Evolutionary conservation across 164 flowering plant species (phyloP), one percentile per base, ranked within the genome.

Genomic region (Sedum album): DNA sequence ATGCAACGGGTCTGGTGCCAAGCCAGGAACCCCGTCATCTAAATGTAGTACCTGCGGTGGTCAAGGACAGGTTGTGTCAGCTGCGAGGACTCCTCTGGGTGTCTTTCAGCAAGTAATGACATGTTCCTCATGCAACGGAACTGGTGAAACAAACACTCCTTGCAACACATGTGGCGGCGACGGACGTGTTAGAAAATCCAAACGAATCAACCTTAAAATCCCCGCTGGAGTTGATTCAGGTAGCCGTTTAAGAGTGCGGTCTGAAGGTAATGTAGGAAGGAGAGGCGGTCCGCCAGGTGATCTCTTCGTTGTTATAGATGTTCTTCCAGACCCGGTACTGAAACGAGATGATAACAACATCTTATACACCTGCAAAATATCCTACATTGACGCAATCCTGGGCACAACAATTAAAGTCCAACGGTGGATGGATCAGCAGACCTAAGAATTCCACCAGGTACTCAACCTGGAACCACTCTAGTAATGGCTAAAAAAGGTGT

Each of bases 401-500:
- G 97, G 98, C 21, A 91, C 96, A 11, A 82, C 86, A 9, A 67
- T 84, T 33, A 91, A 90, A 76, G 97, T 94, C 98, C 98, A 1
- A 94, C 97, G 0, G 96, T 94, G 26, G 98, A 94, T 67, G 98
- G 98, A 60, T 81, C 79, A 80, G 93, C 86, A 6, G 98, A 91
- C 74, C 72, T 94, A 69, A 90, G 87, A 79, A 78, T 94, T 69
- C 98, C 98, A 11, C 72, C 95, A 4, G 98, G 97, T 17, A 91
- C 97, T 0, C 98, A 94, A 67, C 98, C 98, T 0, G 82, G 82
- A 60, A 85, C 96, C 0, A 94, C 96, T 0, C 76, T 94, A 60
- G 97, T 91, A 48, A 87, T 91, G 95, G 86, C 93, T 2, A 91
- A 88, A 79, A 91, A 88, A 76, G 97, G 98, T 5, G 98, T 91